These are phyloP conservation scores for Oxyria digyna DNA, from an alignment of 148 eudicot genomes.

Conservation along the genomic window DNA sequence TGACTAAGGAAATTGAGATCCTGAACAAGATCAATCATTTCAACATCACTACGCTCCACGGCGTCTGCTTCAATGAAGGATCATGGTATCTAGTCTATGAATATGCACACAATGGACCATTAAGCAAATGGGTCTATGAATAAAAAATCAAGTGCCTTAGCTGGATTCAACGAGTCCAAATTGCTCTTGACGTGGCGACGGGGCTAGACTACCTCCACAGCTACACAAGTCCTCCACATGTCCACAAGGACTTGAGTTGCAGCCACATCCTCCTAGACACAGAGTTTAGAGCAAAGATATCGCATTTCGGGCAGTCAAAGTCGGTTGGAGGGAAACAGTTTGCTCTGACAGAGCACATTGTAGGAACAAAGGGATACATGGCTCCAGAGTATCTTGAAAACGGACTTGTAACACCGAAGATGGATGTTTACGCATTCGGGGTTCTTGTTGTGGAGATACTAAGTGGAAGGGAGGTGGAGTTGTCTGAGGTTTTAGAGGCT, in stretches of 20 bases:
- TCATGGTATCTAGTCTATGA: constrained; percentile 58
- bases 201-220: constrained; percentile 40
- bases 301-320: constrained; percentile 23
- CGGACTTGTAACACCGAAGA: constrained; percentile 20
- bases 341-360: constrained; percentile 6
- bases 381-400: constrained; percentile 33
- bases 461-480: constrained; percentile 16
- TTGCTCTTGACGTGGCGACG: constrained; percentile 33
- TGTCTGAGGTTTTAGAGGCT: too few species aligned
- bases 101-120: constrained; percentile 50
- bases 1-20: constrained; percentile 39
- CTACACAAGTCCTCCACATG: constrained; percentile 31
- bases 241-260: constrained; percentile 29
- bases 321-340: constrained; percentile 6
- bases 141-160: neutral
- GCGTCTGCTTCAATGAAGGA: constrained; percentile 37
- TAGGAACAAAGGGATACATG: constrained; percentile 31
- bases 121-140: constrained; percentile 42
- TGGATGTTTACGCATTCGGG: constrained; percentile 45
- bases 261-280: constrained; percentile 30
- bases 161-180: constrained; percentile 22
- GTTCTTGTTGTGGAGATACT: constrained; percentile 30
- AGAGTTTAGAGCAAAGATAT: constrained; percentile 30
- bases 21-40: constrained; percentile 57
- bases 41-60: constrained; percentile 50